Base-by-base conservation (phyloP, 1,284 basidiomycete genomes). In the Trametes hirsuta region DNA sequence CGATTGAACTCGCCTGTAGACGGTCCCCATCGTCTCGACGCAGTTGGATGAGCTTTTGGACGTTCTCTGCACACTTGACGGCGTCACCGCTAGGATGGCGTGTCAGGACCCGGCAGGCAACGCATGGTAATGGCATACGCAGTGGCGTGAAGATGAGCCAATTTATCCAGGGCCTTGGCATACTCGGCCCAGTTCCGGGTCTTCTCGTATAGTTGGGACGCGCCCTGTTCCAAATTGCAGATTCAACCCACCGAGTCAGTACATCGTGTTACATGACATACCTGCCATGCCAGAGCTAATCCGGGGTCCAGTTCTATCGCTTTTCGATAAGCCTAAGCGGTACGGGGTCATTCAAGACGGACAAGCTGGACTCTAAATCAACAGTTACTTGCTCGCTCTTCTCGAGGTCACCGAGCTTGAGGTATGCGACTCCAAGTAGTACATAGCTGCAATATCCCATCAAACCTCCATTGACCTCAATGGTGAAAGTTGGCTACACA, bases 301-400 rank as follows among this genome's bases (percentile, higher is more conserved):
- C 84, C 81, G 6, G 86, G 84, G 59, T 85, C 84, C 18, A 84
- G 59, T n/a, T 79, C 76, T 49, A 86, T 89, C 1, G 94, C 94
- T 64, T 83, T 88, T 36, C 81, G 81, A 71, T 94, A 96, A 30
- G 84, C 82, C 94, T 95, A 53, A 9, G 14, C 2, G 10, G 15
- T 53, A 18, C 40, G 15, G 50, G 46, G 58, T 58, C 42, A 63
- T 24, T 61, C 8, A 25, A 49, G 22, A 52, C 44, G 11, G 45
- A 34, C 15, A 22, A 53, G 22, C 25, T 15, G 42, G 56, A 56
- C 37, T 50, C 47, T 61, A 24, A 49, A 50, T 65, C 47, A 34
- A 22, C 48, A 64, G 77, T 86, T 81, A 95, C 93, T 84, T 91
- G 86, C 79, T 96, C 94, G 76, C 94, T 91, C 71, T 88, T 79